Evolutionary conservation across 441 rosid genomes (phyloP), one percentile per base, ranked within the genome.

Genomic region (Corymbia citriodora): DNA sequence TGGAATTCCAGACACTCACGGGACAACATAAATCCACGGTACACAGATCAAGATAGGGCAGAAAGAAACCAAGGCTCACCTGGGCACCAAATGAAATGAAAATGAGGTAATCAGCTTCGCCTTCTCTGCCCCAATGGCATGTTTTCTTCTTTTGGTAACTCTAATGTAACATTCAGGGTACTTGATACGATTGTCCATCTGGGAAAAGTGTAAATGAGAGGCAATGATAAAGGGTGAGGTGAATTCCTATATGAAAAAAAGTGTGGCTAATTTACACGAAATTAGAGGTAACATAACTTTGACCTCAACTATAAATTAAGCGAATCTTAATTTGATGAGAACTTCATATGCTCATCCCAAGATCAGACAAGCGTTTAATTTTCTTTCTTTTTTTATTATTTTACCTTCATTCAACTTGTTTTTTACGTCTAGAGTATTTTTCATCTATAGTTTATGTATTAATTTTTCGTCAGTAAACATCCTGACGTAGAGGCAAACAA

Each of bases 61-160:
- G 63, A 89, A 55, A 52, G 19, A 29, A 79, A 59, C 55, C 82
- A 54, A 91, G 89, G 87, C 96, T 94, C 92, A 97, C 99, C 94
- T 94, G 74, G 50, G 45, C 85, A 96, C 92, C 89, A 81, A 92
- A 95, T 96, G 96, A 92, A 94, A 93, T 55, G 94, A 93, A 94
- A 97, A 92, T 54, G 94, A 93, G 89, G 93, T 92, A 40, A 40
- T 40, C 45, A 40, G 45, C 45, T 40, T 40, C 6, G 45, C 45
- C 94, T 94, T 94, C 89, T 95, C 96, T 88, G 93, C 92, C 74
- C 97, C 96, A 92, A 94, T 90, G 25, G 93, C 91, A 93, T 93
- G 94, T 90, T 92, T 96, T 91, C 97, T 94, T 91, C 92, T 94
- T 92, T 94, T 95, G 53, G 92, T 89, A 52, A 97, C 96, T 63